Conservation (phyloP, 352 stramenopile genomes). For the Globisporangium paroecandrum region DNA sequence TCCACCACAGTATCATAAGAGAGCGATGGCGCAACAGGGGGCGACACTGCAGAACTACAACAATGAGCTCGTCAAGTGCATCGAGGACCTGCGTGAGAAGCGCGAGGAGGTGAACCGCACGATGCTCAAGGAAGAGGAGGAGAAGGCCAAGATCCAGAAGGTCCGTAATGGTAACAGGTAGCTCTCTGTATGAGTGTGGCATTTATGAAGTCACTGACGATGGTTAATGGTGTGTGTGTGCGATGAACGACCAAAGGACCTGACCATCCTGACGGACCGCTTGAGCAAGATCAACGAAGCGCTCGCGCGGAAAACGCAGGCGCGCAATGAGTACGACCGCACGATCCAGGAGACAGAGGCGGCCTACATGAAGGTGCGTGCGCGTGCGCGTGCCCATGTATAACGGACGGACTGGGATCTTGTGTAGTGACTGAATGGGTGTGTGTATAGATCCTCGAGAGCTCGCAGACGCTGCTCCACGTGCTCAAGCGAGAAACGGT, state of each 20-base stretch:
- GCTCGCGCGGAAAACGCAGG: conserved; percentile 86
- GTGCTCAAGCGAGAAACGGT: conserved; percentile 93
- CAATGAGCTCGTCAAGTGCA: conserved; percentile 95
- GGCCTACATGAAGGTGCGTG: conserved; percentile 90
- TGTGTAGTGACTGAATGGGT: background rate
- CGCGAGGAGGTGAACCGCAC: conserved; percentile 89
- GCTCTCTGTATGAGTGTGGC: background rate
- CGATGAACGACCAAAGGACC: conserved; percentile 37
- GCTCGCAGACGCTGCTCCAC: conserved; percentile 92
- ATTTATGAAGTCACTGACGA: background rate
- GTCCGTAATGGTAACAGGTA: conserved; percentile 15
- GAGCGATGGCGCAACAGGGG: conserved; percentile 86
- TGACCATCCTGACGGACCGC: conserved; percentile 89
- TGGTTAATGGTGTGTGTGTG: background rate
- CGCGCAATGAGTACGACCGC: conserved; percentile 91
- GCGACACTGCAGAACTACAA: conserved; percentile 95
- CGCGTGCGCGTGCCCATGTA: background rate
- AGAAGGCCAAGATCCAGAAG: conserved; percentile 95
- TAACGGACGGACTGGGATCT: too few relatives aligned
- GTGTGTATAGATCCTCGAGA: conserved; percentile 83
- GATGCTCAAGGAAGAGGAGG: conserved; percentile 93
- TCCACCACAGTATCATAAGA: background rate
- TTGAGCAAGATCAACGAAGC: conserved; percentile 92
- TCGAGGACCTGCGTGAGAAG: conserved; percentile 92
- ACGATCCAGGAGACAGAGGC: conserved; percentile 94